Conservation (phyloP, 2,329 filamentous ascomycete species). For the Xylogone sp. region DNA sequence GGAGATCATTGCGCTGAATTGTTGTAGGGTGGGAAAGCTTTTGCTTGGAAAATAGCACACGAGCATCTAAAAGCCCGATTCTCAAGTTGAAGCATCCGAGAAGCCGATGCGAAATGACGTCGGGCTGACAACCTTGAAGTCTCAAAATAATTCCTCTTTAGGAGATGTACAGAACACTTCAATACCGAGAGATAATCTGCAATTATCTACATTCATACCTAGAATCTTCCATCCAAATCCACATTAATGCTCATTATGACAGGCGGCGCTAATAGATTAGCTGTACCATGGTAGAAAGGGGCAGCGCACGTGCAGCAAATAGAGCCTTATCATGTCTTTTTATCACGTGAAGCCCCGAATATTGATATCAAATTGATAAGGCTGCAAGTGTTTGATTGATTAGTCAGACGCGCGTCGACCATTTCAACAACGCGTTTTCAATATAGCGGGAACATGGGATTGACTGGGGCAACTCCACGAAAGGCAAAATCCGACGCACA, state of each 20-base stretch:
- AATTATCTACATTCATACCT: no score
- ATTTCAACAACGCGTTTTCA: not conserved
- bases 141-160: not conserved
- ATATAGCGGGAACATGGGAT: not conserved
- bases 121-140: not conserved
- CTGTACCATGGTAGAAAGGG: no score
- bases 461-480: not conserved
- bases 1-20: not conserved
- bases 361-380: no score
- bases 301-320: no score
- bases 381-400: not conserved
- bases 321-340: no score
- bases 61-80: not conserved
- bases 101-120: not conserved
- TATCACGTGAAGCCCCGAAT: no score
- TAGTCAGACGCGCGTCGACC: not conserved
- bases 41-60: not conserved
- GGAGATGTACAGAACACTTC: not conserved
- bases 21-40: not conserved
- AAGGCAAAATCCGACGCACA: no score
- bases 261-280: no score
- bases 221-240: no score
- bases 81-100: not conserved
- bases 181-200: no score
- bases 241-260: no score